Evolutionary conservation across 1,284 basidiomycete species (phyloP), one percentile per base, ranked within the genome.

Genomic region (Thecaphora frezii): DNA sequence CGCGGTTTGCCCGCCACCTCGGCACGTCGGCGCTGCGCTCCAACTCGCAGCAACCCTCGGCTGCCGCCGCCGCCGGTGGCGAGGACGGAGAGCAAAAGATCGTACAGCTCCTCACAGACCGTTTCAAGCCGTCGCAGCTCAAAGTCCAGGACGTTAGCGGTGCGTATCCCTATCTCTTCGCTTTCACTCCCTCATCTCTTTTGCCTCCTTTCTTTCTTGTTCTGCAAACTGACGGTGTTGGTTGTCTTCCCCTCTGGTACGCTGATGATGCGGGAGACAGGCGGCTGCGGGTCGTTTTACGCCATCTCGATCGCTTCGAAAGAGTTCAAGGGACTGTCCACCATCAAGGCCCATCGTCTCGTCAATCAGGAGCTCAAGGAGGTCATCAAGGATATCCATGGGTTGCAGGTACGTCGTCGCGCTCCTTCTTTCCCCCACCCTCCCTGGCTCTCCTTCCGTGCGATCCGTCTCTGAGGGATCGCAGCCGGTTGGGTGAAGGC

Each of bases 201-300:
- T 25, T 28, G 71, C 86, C 83, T 56, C 86, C 85, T 19, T 61
- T 30, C 28, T 30, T 30, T 7, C 28, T 8, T 30, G 28, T n/a
- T n/a, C n/a, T n/a, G n/a, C n/a, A n/a, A n/a, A n/a, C n/a, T n/a
- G n/a, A n/a, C n/a, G n/a, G n/a, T n/a, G n/a, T n/a, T n/a, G n/a
- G n/a, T n/a, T n/a, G 81, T n/a, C n/a, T n/a, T n/a, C n/a, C n/a
- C n/a, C n/a, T n/a, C 86, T 87, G 54, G 7, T n/a, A 22, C 21
- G n/a, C n/a, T n/a, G 28, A 30, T 30, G 28, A 7, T 8, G 14
- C 28, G 28, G 28, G 7, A 28, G 14, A 30, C 44, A 75, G 74
- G 93, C 51, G 94, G 94, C 26, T 98, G 94, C 77, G 96, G 94
- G 13, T 86, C 88, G 2, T 99, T 98, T 81, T 99, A 96, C 77